Percentiles rank a stretch among this genome's conserved stretches.
phyloP scores from a whole-genome alignment of 2,329 filamentous ascomycete genomes.

The Trichoderma afroharzianum region DNA sequence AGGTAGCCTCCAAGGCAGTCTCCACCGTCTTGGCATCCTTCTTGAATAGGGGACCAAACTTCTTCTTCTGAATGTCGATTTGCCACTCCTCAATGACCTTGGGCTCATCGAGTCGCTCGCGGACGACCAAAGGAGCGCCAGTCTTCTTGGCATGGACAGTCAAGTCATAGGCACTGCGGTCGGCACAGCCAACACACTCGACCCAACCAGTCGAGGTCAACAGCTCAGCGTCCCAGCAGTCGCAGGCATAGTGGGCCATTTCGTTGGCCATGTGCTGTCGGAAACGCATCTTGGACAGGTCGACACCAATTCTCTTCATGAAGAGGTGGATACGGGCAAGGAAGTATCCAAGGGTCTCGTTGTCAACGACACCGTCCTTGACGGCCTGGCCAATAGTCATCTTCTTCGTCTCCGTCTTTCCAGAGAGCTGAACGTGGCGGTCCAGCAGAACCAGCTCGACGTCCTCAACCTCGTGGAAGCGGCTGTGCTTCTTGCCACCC shows the following conservation, averaged over 20 bases:
- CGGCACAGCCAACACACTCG: slow-evolving; percentile 95
- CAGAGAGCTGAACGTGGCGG: slow-evolving; percentile 78
- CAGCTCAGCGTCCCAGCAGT: slow-evolving; percentile 98
- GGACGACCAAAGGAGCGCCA: slow-evolving; percentile 77
- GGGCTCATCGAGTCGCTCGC: slow-evolving; percentile 75
- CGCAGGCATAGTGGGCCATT: slow-evolving; percentile 85
- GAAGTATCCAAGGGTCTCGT: slow-evolving; percentile 98
- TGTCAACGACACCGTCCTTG: slow-evolving; percentile 77
- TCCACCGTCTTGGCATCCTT: slow-evolving; percentile 88
- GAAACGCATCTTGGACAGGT: slow-evolving; percentile 86
- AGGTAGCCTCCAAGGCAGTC: slow-evolving; percentile 68
- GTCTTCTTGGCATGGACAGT: slow-evolving; percentile 92
- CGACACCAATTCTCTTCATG: slow-evolving; percentile 81
- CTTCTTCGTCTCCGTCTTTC: slow-evolving; percentile 71
- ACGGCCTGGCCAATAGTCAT: slow-evolving; percentile 86
- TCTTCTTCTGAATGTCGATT: slow-evolving; percentile 87
- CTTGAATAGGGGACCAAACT: slow-evolving; percentile 92
- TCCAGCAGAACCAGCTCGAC: slow-evolving; percentile 81
- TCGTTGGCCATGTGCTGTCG: slow-evolving; percentile 86
- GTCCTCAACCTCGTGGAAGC: slow-evolving; percentile 82
- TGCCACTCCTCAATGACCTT: slow-evolving; percentile 81
- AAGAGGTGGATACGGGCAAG: slow-evolving; percentile 90
- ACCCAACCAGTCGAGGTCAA: slow-evolving; percentile 93
- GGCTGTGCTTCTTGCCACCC: slow-evolving; percentile 87
- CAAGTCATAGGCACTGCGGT: slow-evolving; percentile 91